Evolutionary conservation across 495 filamentous ascomycete genomes (phyloP), one percentile per base, ranked within the genome.

Genomic region (Hypoxylon perforatum): DNA sequence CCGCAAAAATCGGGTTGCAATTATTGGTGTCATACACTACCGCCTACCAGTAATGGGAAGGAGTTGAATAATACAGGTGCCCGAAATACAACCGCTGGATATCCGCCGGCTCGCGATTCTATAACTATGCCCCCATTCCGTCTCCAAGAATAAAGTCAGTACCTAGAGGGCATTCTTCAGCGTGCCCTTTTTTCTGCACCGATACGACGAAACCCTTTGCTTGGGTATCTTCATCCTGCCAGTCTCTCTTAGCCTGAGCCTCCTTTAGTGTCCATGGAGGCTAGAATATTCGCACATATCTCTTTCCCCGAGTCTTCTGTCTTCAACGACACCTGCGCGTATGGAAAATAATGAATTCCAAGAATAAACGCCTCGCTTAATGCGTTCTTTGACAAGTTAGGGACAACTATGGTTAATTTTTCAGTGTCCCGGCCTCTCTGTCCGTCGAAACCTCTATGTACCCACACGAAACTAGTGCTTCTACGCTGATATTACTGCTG

Each of bases 401-500:
- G 35, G 52, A 35, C 22, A 14, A 44, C 61, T 11, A 22, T 6
- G 9, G 19, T 38, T 17, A 7, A 4, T 19, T 14, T 30, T 33
- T 48, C 12, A 3, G 4, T 42, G 41, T 17, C 44, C 19, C 6
- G 22, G 15, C 30, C 15, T 48, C 30, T 23, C 28, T 15, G 18
- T 44, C n/a, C 25, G 11, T 23, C 21, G 22, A 12, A 49, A 30
- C 15, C 33, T 44, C 12, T 38, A 21, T 17, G 39, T 25, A 41
- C 11, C 12, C 1, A 28, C 52, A 19, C 28, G 18, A 28, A 28
- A 28, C 25, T 25, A 14, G 8, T 22, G 23, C 23, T 39, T 30
- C 30, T 55, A 17, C 4, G 11, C 7, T n/a, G 4, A 1, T 17
- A 33, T 71, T 42, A 84, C 61, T 84, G 80, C 68, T 85, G 82